Evolutionary conservation across 257 asterid genomes (phyloP), one percentile per base, ranked within the genome.

Genomic region (Penstemon newberryi): DNA sequence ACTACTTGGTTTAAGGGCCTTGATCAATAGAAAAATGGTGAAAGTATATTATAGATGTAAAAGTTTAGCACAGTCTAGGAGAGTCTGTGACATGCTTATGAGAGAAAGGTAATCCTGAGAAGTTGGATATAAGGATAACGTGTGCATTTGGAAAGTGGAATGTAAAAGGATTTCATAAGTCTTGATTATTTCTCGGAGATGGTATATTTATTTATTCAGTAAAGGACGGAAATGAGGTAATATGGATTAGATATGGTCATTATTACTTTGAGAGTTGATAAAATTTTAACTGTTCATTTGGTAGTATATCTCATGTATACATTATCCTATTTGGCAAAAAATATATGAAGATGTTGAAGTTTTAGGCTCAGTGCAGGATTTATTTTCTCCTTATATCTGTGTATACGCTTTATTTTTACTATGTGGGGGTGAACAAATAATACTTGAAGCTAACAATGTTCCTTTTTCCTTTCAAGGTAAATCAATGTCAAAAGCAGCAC

Each of bases 401-500:
- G 36, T 33, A 59, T 50, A 46, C 49, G 45, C 56, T 57, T 10
- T 10, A 46, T 63, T 64, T 64, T 49, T 58, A 38, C 19, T 36
- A 7, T 51, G 10, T 70, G 46, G 1, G 56, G 18, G 66, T 25
- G 33, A 25, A 25, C 62, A 44, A 56, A 46, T 71, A 18, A 43
- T 5, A 69, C 13, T 46, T 36, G 54, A 11, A 65, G 8, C 77
- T 82, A 70, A 85, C 67, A 18, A 0, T 7, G 1, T 42, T 8
- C 63, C 4, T 60, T 42, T 49, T 73, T 68, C 54, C 66, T 44
- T 55, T 56, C 44, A 60, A 92, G 95, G 90, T 73, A 60, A 72
- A 56, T 51, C 85, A 46, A 89, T 82, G 79, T 73, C 75, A 5
- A 85, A 82, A 79, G 81, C 75, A 58, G 75, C 84, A 67, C 54